Percentiles rank a stretch among this genome's conserved stretches.
Evolutionary conservation across 2,329 filamentous ascomycete species (phyloP).

Genomic region (Fusarium humuli): DNA sequence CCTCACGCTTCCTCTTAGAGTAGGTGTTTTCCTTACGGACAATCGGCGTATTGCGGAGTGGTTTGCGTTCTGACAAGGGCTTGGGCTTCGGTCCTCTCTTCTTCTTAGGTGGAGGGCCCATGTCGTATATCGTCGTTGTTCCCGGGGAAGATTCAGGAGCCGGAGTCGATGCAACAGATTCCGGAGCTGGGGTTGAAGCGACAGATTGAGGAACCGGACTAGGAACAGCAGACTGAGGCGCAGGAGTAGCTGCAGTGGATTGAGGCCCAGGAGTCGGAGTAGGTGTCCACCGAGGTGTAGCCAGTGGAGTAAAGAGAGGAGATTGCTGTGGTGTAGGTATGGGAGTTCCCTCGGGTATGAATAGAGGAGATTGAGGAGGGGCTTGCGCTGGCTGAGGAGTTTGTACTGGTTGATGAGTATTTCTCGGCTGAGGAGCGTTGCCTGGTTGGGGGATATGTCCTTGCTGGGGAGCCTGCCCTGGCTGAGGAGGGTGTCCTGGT

Average conservation of each 20-base stretch:
- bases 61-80: constrained; percentile 16
- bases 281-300: not conserved
- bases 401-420: not conserved
- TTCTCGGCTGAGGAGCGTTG: not conserved
- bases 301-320: constrained; percentile 9
- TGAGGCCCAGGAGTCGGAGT: constrained; percentile 2
- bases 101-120: constrained; percentile 9
- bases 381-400: not conserved
- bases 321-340: not conserved
- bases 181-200: not conserved
- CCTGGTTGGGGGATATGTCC: not conserved
- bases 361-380: not conserved
- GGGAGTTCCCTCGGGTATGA: not conserved
- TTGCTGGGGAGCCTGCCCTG: not conserved
- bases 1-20: constrained; percentile 20
- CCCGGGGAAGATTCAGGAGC: not conserved
- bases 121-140: not conserved
- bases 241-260: not conserved
- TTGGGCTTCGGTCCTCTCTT: constrained; percentile 27
- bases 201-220: too few relatives aligned
- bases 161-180: not conserved
- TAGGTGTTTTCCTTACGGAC: constrained; percentile 23
- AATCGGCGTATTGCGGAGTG: constrained; percentile 9
- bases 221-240: too few relatives aligned
- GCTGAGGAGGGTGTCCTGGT: not conserved